A percentile compares a stretch with the other conserved stretches of the same genome.
These are phyloP conservation scores for Cyclanthera cordifolia DNA, from an alignment of 306 rosid species.

Conservation along the genomic window DNA sequence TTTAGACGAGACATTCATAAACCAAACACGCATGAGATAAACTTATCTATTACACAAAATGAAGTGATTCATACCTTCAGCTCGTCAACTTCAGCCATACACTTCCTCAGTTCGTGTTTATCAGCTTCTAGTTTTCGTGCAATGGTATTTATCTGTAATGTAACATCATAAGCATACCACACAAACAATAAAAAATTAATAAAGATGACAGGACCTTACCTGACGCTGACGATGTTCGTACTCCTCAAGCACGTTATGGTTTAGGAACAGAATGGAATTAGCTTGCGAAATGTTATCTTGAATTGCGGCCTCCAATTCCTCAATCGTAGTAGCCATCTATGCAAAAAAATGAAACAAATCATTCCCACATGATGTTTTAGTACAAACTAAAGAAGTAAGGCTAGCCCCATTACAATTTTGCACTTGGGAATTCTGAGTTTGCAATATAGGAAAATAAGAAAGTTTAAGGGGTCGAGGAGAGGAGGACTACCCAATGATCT, in stretches of 20 bases:
- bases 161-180: constrained; percentile 11
- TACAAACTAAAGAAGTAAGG: constrained; percentile 4
- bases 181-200: constrained; percentile 1
- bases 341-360: constrained; percentile 1
- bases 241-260: constrained; percentile 65
- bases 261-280: constrained; percentile 62
- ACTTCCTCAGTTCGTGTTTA: constrained; percentile 36
- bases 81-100: constrained; percentile 41
- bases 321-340: constrained; percentile 92
- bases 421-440: too few species aligned
- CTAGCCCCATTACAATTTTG: too few species aligned
- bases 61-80: constrained; percentile 41
- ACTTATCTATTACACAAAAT: not conserved
- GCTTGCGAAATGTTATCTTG: constrained; percentile 71
- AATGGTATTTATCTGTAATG: constrained; percentile 50
- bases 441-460: too few species aligned
- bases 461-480: too few species aligned
- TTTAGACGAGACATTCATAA: not conserved
- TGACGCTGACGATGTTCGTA: constrained; percentile 57
- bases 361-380: not conserved
- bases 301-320: constrained; percentile 78
- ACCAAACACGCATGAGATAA: too few species aligned
- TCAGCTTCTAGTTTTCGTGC: constrained; percentile 55
- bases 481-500: too few species aligned
- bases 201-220: constrained; percentile 25